phyloP scores from a whole-genome alignment of 2,329 filamentous ascomycete species.

The Colletotrichum incanum region DNA sequence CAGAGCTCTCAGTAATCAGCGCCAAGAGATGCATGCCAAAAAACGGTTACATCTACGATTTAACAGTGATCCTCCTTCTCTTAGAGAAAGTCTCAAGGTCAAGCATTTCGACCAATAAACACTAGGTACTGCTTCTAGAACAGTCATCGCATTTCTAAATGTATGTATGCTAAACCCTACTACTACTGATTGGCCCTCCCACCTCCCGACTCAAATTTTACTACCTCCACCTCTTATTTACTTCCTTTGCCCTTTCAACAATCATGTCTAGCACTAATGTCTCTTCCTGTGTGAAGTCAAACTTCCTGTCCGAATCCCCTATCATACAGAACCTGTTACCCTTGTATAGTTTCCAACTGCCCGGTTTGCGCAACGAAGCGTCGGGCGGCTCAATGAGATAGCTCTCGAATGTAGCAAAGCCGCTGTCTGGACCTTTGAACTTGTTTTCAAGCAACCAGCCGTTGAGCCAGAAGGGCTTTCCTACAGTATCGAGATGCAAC shows the following conservation, averaged over 20 bases:
- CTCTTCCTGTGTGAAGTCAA: neutral
- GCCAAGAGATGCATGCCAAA: too few relatives aligned
- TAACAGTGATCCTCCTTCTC: too few relatives aligned
- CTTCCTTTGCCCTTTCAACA: neutral
- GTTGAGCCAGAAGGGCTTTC: slow-evolving; percentile 4
- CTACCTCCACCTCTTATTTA: neutral
- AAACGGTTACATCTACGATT: too few relatives aligned
- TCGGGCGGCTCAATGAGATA: neutral
- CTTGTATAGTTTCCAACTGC: neutral
- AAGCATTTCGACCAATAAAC: too few relatives aligned
- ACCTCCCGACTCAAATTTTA: neutral
- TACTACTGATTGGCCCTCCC: too few relatives aligned
- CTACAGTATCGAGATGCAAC: neutral
- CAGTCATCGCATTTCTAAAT: too few relatives aligned
- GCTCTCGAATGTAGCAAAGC: neutral
- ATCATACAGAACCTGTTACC: neutral
- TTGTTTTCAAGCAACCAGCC: slow-evolving; percentile 3
- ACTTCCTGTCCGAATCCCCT: neutral
- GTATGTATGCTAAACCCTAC: too few relatives aligned
- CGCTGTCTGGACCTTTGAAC: neutral
- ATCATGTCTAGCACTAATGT: neutral
- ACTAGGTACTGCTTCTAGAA: too few relatives aligned
- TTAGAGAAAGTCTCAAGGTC: too few relatives aligned
- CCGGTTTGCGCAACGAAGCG: neutral
- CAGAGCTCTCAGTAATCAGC: too few relatives aligned